Evolutionary conservation across 73 alveolate species (phyloP), one percentile per base, ranked within the genome.

Genomic region (Symbiodinium pilosum): DNA sequence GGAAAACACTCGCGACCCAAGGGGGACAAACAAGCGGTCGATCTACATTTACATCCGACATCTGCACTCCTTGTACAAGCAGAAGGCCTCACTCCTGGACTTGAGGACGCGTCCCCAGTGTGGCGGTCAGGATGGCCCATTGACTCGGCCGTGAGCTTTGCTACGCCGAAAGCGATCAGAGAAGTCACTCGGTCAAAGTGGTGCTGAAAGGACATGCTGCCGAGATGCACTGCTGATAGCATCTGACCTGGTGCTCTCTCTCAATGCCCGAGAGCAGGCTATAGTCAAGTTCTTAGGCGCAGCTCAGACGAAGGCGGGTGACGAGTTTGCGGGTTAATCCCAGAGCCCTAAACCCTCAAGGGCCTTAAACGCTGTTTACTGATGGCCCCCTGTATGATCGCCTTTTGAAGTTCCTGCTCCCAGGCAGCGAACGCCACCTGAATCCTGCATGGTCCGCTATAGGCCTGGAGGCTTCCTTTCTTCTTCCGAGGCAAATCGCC

Each of bases 71-170:
- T 64, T 1, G 8, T 18, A 2, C 16, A 26, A 26, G 77, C 77
- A 1, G 77, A 64, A 26, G 77, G 77, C 40, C 28, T 64, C 38
- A 16, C 41, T 1, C 77, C 77, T 64, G 77, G 40, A 64, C 75
- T 56, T 26, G 75, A 6, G 75, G 75, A 56, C 75, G 32, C 36
- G 75, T 0, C 38, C 75, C 75, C 75, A 56, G 75, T 56, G 75
- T 11, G 75, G 75, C 75, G 16, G 75, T 56, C 34, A 56, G 75
- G 75, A 56, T 56, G 75, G 75, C 75, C 75, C 38, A 56, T 56
- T 56, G 75, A 56, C 38, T 56, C 75, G 41, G 81, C 81, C 81
- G 81, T 64, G 81, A 64, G 81, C 81, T 64, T 56, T 56, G 75
- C 75, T 11, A 28, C 12, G 81, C 41, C 81, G 81, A 64, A 64